Percentiles rank a stretch among this genome's conserved stretches.
phyloP scores from a whole-genome alignment of 2,329 filamentous ascomycete genomes.

The Alternaria alternata region DNA sequence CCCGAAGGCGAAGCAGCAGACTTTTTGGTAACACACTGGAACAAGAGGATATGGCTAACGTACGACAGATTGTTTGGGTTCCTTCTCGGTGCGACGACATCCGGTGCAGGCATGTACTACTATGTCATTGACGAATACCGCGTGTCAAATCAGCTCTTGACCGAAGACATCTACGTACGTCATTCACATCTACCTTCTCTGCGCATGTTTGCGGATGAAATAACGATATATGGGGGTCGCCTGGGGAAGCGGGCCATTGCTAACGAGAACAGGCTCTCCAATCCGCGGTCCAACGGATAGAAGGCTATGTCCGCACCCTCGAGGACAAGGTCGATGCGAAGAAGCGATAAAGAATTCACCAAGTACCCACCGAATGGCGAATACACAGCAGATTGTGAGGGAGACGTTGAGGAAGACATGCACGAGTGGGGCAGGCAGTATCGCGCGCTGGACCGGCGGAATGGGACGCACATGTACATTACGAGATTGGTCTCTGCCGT shows the following conservation, averaged over 20 bases:
- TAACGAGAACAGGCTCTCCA: conserved; percentile 71
- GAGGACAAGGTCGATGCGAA: conserved; percentile 77
- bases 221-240: not conserved
- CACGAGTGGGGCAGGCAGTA: not conserved
- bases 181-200: conserved; percentile 36
- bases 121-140: conserved; percentile 95
- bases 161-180: conserved; percentile 93
- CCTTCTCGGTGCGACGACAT: conserved; percentile 80
- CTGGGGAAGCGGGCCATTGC: not conserved
- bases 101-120: conserved; percentile 85
- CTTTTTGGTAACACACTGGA: not conserved
- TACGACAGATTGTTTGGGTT: conserved; percentile 82
- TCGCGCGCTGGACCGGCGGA: not conserved
- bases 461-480: conserved; percentile 10
- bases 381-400: not conserved
- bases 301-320: conserved; percentile 80
- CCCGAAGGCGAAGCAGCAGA: not conserved
- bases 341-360: conserved; percentile 22
- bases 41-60: not conserved
- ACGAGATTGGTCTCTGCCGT: conserved; percentile 7
- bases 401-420: not conserved
- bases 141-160: conserved; percentile 89
- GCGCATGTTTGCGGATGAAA: not conserved
- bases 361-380: not conserved
- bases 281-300: conserved; percentile 84